Conservation (phyloP, 1,139 yeast species). For the Saccharomyces uvarum region DNA sequence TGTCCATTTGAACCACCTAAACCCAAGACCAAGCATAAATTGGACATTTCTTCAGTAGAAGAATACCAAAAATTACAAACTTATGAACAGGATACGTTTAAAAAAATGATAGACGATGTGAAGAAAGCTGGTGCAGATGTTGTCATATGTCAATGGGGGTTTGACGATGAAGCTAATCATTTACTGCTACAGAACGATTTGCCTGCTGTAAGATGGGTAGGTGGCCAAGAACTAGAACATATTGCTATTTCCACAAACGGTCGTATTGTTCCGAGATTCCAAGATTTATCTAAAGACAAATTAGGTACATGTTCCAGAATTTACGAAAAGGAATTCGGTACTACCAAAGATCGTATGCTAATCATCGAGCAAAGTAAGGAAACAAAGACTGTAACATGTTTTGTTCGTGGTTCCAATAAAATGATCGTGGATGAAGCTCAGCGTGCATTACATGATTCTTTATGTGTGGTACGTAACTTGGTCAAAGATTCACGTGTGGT, state of each 20-base stretch:
- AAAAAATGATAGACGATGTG: constrained; percentile 81
- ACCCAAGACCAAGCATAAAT: constrained; percentile 96
- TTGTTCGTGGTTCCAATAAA: constrained; percentile 90
- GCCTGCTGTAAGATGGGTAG: constrained; percentile 98
- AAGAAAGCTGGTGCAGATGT: constrained; percentile 90
- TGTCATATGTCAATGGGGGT: constrained; percentile 99
- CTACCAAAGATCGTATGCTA: constrained; percentile 92
- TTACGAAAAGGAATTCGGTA: constrained; percentile 87
- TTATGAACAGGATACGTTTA: constrained; percentile 85
- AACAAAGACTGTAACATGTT: constrained; percentile 86
- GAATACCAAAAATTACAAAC: constrained; percentile 85
- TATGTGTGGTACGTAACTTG: constrained; percentile 94
- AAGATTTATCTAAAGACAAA: constrained; percentile 75
- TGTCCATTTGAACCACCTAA: constrained; percentile 99
- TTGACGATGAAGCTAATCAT: constrained; percentile 98
- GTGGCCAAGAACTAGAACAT: constrained; percentile 92
- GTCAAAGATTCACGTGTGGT: constrained; percentile 88
- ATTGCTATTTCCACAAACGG: constrained; percentile 97
- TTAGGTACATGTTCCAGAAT: constrained; percentile 84
- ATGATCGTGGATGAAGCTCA: constrained; percentile 97
- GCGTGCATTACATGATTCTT: constrained; percentile 92
- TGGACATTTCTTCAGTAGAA: constrained; percentile 85
- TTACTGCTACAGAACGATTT: constrained; percentile 75
- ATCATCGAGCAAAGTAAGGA: constrained; percentile 87
- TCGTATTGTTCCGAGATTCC: constrained; percentile 93